Percentiles rank a stretch among this genome's conserved stretches.
Evolutionary conservation across 2,329 filamentous ascomycete genomes (phyloP).

Genomic region (Aspergillus pseudonomiae): DNA sequence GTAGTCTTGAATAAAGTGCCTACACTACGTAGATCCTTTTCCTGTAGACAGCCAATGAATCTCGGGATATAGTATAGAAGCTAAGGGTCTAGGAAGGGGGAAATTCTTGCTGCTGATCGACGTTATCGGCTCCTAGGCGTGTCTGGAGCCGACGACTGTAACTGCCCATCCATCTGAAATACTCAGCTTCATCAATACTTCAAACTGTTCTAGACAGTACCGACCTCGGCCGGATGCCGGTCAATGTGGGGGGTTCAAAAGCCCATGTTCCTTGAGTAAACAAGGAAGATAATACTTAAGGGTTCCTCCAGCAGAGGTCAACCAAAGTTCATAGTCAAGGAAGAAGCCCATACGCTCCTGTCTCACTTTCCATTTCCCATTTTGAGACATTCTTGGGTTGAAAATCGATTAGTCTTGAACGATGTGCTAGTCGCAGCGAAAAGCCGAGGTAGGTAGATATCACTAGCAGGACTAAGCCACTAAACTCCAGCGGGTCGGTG

Average conservation of each 20-base stretch:
- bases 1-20: neutral
- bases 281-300: neutral
- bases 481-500: neutral
- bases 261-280: neutral
- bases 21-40: too few relatives aligned
- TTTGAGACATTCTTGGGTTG: neutral
- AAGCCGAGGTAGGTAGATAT: neutral
- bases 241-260: neutral
- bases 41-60: neutral
- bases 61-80: neutral
- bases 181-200: neutral
- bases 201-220: neutral
- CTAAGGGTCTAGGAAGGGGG: neutral
- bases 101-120: neutral
- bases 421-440: neutral
- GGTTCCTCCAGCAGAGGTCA: neutral
- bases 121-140: neutral
- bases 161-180: neutral
- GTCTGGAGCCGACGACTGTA: neutral
- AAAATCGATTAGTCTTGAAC: neutral
- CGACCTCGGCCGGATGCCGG: neutral
- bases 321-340: neutral
- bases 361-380: neutral
- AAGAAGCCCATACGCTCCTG: neutral
- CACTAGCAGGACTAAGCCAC: neutral